phyloP scores from a whole-genome alignment of 1,284 basidiomycete species.

The Cutaneotrichosporon curvatum region DNA sequence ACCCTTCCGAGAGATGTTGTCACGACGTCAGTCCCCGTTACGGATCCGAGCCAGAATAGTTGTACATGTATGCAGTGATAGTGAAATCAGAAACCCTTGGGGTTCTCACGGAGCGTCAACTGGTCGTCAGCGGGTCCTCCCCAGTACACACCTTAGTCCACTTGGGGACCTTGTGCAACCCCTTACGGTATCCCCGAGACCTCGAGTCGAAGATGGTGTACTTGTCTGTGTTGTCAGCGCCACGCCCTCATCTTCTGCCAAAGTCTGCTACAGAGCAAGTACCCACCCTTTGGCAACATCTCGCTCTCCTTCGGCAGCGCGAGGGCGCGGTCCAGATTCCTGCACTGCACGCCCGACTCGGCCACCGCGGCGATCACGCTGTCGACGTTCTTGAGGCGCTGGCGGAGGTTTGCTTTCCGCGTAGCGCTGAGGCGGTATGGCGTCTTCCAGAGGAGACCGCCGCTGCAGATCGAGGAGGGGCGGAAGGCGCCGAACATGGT shows the following conservation, averaged over 20 bases:
- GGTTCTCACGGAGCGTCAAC: constrained; percentile 77
- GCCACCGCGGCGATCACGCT: constrained; percentile 81
- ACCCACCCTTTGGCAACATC: constrained; percentile 48
- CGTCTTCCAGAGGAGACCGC: constrained; percentile 57
- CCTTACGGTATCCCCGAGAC: constrained; percentile 63
- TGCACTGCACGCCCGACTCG: constrained; percentile 69
- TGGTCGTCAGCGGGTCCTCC: constrained; percentile 35
- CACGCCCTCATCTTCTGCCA: constrained; percentile 2
- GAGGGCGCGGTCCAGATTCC: constrained; percentile 41
- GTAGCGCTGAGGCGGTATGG: constrained; percentile 88
- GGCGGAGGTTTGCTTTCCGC: constrained; percentile 82
- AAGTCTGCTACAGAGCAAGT: not conserved
- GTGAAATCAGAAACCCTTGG: constrained; percentile 68
- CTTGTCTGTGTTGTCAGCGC: constrained; percentile 60
- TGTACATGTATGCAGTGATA: not conserved
- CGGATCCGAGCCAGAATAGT: not conserved
- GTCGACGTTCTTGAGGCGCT: constrained; percentile 86
- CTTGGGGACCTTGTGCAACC: constrained; percentile 92
- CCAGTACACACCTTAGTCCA: constrained; percentile 68
- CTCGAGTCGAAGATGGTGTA: constrained; percentile 83
- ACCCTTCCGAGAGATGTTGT: too few species aligned
- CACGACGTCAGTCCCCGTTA: too few species aligned
- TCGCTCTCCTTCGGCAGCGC: constrained; percentile 44
- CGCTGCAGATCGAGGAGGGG: constrained; percentile 20
- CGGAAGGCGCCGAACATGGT: constrained; percentile 39